Base-by-base conservation (phyloP, 106 monocot genomes). In the Dioscorea zingiberensis region DNA sequence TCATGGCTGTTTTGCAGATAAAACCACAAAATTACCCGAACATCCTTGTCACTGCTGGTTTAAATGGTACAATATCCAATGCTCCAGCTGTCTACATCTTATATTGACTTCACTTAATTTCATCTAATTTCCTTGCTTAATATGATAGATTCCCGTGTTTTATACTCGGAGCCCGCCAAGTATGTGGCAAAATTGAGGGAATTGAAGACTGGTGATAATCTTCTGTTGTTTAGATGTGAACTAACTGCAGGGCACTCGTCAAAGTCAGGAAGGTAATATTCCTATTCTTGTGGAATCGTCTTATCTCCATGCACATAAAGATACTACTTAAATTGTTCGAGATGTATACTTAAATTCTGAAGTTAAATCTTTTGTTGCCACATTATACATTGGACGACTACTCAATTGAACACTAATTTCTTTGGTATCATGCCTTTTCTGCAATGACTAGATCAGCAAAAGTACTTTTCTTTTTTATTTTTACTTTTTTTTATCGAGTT, bases 131-230 rank as follows among this genome's bases (percentile, higher is more conserved):
- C 51, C 4, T 29, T 55, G 26, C 27, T 25, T 60, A 13, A 59
- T 38, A 0, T 19, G 47, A 46, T 62, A 98, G 97, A 98, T 82
- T 84, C 88, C 27, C 97, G 88, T 60, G 97, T 98, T 23, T 13
- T 86, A 70, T 98, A 89, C 66, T 98, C 83, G 15, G 92, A 98
- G 76, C 97, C 97, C 25, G 97, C 97, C 26, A 98, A 98, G 64
- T 93, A 79, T 73, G 86, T 93, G 6, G 92, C 97, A 7, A 98
- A 92, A 53, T 76, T 98, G 46, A 78, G 92, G 55, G 85, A 88
- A 63, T 51, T 71, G 73, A 98, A 98, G 75, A 89, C 88, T 10
- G 92, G 86, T 67, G 77, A 85, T 47, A 98, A 93, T 67, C n/a
- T 78, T 44, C 85, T 98, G 30, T 59, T 98, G 30, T 92, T 98